Evolutionary conservation across 768 basidiomycete genomes (phyloP).

Genomic region (Termitomyces sp.): DNA sequence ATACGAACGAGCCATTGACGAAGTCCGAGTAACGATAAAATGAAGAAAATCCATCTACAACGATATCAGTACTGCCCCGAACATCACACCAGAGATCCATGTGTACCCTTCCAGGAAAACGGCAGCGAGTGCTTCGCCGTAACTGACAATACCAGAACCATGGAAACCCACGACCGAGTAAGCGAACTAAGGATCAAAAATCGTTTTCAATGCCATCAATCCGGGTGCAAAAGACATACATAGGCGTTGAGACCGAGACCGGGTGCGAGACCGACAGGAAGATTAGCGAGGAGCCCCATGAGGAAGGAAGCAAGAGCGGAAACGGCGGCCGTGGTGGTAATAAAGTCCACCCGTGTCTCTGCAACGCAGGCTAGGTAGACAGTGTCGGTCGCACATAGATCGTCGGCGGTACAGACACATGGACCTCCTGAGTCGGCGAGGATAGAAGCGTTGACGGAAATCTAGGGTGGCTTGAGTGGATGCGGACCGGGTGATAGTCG

Average conservation of each 20-base stretch:
- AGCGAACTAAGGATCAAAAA: constrained; percentile 53
- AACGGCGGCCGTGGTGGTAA: constrained; percentile 79
- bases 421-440: constrained; percentile 76
- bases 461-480: constrained; percentile 35
- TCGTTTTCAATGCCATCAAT: background rate
- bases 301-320: constrained; percentile 72
- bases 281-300: constrained; percentile 82
- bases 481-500: background rate
- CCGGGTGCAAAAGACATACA: constrained; percentile 37
- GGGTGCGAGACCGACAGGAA: constrained; percentile 88
- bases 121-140: constrained; percentile 77
- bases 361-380: constrained; percentile 55
- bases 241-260: constrained; percentile 84
- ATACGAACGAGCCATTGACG: constrained; percentile 88
- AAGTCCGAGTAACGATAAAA: constrained; percentile 76
- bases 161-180: constrained; percentile 88
- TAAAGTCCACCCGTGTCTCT: constrained; percentile 71
- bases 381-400: constrained; percentile 51
- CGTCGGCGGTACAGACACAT: constrained; percentile 65
- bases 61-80: background rate
- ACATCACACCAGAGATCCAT: background rate
- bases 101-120: constrained; percentile 84
- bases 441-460: constrained; percentile 84
- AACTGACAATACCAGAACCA: constrained; percentile 68
- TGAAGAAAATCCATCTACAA: constrained; percentile 74